Base-by-base conservation (phyloP, 805 yeast species). In the Candida bentonensis region DNA sequence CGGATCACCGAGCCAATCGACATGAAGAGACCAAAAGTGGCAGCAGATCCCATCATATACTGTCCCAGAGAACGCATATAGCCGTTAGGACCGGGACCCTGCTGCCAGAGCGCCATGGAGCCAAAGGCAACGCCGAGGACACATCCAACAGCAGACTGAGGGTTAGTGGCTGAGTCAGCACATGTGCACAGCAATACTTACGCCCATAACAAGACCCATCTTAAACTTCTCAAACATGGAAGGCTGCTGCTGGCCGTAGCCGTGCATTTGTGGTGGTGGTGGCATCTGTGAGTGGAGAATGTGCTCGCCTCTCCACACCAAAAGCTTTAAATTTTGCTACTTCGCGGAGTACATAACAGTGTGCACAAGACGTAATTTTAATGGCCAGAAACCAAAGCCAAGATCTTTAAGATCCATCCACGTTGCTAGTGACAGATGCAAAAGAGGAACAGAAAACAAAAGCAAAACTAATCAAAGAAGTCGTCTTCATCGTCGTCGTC, bases 51-150 rank as follows among this genome's bases (percentile, higher is more conserved):
- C 56, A 82, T 80, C 65, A 92, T 88, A 65, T 88, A 92, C 66
- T 89, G 95, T 46, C 98, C 97, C 58, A 92, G 68, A 1, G 96
- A 89, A 67, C 95, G 80, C 79, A 92, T 83, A 46, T 85, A 85
- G 46, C 99, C 99, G 58, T 85, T 83, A 42, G 99, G 98, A 13
- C 95, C 96, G n/a, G 98, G 92, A 17, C 99, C 99, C 53, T 82
- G 79, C 46, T 87, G 88, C 51, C 86, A 63, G 53, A 94, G 82
- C 47, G 96, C 81, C 58, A 84, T 78, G 21, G 96, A 95, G 43
- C 97, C 98, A 62, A 89, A 92, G 52, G 94, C 68, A 41, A 89
- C 81, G 50, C 98, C 98, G 33, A 89, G 86, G 57, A 94, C 92
- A 7, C 87, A 92, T 51, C 98, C 98, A 27, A 81, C 88, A 27